Percentiles rank a stretch among this genome's conserved stretches.
These are phyloP conservation scores for Hymenoscyphus linearis DNA, from an alignment of 2,329 filamentous ascomycete genomes.

Conservation along the genomic window DNA sequence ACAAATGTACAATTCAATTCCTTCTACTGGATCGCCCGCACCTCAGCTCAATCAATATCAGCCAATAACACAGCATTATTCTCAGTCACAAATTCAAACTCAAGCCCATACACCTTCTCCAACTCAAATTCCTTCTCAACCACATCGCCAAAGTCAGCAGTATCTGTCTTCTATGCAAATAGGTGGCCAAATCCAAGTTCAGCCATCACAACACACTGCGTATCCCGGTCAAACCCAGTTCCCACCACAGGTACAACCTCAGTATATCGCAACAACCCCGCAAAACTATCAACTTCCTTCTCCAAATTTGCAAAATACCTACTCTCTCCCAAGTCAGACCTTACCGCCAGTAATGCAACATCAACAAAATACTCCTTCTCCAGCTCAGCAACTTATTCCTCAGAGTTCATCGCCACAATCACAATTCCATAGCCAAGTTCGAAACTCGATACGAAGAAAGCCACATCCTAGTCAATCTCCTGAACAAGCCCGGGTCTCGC, in stretches of 20 bases:
- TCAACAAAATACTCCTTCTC: not conserved
- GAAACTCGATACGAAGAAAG: conserved; percentile 4
- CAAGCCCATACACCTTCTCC: not conserved
- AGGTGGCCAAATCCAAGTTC: not conserved
- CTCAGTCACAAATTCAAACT: not conserved
- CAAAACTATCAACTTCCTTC: not conserved
- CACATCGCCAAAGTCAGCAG: not conserved
- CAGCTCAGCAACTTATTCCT: not conserved
- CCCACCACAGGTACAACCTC: not conserved
- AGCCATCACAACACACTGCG: not conserved
- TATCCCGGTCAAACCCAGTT: not conserved
- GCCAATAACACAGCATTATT: not conserved
- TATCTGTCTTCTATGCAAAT: not conserved
- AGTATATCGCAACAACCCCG: not conserved
- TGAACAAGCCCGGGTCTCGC: not conserved
- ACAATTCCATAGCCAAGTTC: conserved; percentile 4
- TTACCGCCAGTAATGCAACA: not conserved
- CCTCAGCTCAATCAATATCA: not conserved
- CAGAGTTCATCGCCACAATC: not conserved
- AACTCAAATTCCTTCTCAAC: not conserved
- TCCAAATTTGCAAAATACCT: not conserved
- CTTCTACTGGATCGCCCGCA: not conserved
- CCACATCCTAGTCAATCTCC: conserved; percentile 1
- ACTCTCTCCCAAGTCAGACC: not conserved
- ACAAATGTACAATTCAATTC: not conserved